phyloP scores from a whole-genome alignment of 2,329 filamentous ascomycete genomes.

The Pezicula radicicola region DNA sequence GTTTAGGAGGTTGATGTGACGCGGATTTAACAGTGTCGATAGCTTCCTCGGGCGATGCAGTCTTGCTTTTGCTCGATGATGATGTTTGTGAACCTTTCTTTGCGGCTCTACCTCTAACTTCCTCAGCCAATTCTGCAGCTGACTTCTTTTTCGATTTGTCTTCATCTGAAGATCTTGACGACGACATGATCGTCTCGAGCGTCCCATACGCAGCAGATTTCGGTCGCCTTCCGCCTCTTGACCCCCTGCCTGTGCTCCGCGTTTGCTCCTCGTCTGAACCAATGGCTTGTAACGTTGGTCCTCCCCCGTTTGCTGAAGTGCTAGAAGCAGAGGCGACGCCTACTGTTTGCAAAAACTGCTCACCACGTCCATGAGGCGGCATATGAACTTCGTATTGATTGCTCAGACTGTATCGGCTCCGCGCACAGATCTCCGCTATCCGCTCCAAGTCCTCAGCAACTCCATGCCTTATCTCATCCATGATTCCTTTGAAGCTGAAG shows the following conservation, averaged over 20 bases:
- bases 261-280: constrained; percentile 52
- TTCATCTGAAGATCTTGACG: constrained; percentile 61
- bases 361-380: constrained; percentile 56
- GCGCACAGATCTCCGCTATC: constrained; percentile 65
- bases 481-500: constrained; percentile 63
- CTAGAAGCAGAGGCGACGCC: constrained; percentile 17
- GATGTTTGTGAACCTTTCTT: constrained; percentile 27
- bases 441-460: constrained; percentile 59
- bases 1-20: constrained; percentile 18
- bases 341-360: constrained; percentile 37
- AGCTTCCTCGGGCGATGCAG: constrained; percentile 2
- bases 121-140: constrained; percentile 52
- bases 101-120: constrained; percentile 47
- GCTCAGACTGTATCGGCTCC: constrained; percentile 61
- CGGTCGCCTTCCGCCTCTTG: constrained; percentile 20
- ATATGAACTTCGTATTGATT: constrained; percentile 67
- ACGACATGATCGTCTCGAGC: constrained; percentile 65
- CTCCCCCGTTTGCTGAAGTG: constrained; percentile 30
- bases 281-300: constrained; percentile 56
- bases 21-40: constrained; percentile 7
- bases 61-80: constrained; percentile 2
- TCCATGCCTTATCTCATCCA: constrained; percentile 48
- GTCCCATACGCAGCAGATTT: constrained; percentile 52
- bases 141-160: constrained; percentile 55
- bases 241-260: constrained; percentile 16